Percentiles rank a stretch among this genome's conserved stretches.
phyloP scores from a whole-genome alignment of 768 basidiomycete genomes.

The Podaxis sp. region DNA sequence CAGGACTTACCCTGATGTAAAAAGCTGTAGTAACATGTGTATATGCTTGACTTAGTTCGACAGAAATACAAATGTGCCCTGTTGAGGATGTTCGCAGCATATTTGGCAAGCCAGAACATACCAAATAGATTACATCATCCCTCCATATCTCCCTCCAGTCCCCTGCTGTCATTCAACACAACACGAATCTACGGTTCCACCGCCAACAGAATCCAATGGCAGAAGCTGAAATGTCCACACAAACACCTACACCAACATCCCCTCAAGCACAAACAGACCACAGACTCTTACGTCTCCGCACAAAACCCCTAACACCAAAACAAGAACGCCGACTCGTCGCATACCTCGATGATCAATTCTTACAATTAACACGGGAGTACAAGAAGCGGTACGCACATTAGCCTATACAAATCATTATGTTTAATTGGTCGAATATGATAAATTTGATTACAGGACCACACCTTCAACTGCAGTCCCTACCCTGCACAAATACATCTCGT shows the following conservation, averaged over 20 bases:
- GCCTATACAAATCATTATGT: background rate
- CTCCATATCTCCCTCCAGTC: background rate
- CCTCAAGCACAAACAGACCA: background rate
- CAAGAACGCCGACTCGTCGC: conserved; percentile 66
- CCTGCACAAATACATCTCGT: conserved; percentile 53
- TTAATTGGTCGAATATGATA: background rate
- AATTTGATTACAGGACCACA: conserved; percentile 33
- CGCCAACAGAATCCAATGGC: background rate
- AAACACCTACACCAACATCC: background rate
- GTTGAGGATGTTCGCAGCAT: background rate
- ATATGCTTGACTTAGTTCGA: too few relatives aligned
- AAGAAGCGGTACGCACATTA: conserved; percentile 66
- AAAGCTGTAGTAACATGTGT: too few relatives aligned
- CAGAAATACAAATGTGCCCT: too few relatives aligned
- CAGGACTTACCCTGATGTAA: too few relatives aligned
- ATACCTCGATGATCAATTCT: conserved; percentile 61
- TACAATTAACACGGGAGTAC: conserved; percentile 62
- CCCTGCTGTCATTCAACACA: background rate
- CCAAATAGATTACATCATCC: conserved; percentile 1
- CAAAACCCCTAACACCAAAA: conserved; percentile 36
- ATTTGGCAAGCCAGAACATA: background rate
- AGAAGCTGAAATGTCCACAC: background rate
- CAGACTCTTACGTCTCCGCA: conserved; percentile 1
- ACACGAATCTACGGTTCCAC: background rate
- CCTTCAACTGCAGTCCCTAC: conserved; percentile 51